Base-by-base conservation (phyloP, 495 filamentous ascomycete species). In the Aspergillus ellipticus region DNA sequence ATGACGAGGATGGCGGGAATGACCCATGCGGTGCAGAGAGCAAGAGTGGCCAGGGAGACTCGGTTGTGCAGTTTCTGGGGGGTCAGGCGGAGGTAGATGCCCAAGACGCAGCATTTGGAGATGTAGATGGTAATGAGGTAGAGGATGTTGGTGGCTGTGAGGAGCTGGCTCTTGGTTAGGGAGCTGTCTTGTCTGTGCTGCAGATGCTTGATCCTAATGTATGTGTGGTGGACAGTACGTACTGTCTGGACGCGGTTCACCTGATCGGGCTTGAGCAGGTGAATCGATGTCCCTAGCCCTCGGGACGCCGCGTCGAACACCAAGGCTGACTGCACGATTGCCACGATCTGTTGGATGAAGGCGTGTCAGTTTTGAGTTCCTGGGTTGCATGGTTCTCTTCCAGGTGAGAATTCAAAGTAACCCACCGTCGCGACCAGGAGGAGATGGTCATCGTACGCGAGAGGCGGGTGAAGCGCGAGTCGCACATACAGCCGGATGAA, bases 31-130 rank as follows among this genome's bases (percentile, higher is more conserved):
- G 72, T 74, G 29, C 70, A 70, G 3, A 71, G 54, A 15, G 50
- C 66, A 1, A 77, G 54, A 7, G 69, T 70, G 11, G 59, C 63
- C 61, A 67, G 68, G 4, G 73, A 70, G 11, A 64, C 61, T 2
- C 66, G 50, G n/a, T 70, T 73, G 53, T 81, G 76, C 22, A 52
- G 58, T 56, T 70, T 75, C 22, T 75, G 66, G 0, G 76, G 78
- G 1, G 78, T 77, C 4, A 81, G 64, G 13, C 74, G 73, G n/a
- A 77, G 66, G 45, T 76, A 75, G 26, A 81, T 74, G 13, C 72
- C 70, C 10, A 73, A 58, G 26, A 77, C 73, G 24, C 75, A 77
- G 63, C 67, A 74, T 66, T 81, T 81, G 24, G 74, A 74, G 37
- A 78, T 62, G 48, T 72, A 79, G 6, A 79, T 56, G 8, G 68